Conservation (phyloP, 148 eudicot genomes). For the Heliamphora exappendiculata region DNA sequence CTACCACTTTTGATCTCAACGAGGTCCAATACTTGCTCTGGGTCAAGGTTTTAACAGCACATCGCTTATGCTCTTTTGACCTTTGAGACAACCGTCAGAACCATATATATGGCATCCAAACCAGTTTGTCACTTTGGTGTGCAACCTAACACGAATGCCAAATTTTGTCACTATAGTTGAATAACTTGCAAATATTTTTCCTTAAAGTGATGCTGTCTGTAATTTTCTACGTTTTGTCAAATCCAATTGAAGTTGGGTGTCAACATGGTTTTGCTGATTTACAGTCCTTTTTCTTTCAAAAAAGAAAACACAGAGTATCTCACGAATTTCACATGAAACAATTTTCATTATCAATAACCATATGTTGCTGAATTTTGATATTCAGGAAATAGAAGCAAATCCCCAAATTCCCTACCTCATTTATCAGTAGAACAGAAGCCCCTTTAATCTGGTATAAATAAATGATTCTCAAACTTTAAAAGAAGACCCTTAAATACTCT, state of each 20-base stretch:
- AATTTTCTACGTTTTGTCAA: neutral
- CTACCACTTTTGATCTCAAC: constrained; percentile 1
- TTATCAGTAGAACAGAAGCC: constrained; percentile 1
- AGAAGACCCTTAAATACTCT: neutral
- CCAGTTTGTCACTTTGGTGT: neutral
- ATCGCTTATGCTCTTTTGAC: neutral
- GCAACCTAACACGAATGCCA: neutral
- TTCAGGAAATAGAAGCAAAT: neutral
- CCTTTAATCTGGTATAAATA: neutral
- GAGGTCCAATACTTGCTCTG: neutral
- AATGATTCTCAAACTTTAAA: neutral
- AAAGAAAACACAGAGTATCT: neutral
- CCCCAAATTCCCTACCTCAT: neutral
- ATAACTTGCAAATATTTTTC: neutral
- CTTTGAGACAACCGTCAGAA: neutral
- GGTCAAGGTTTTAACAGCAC: neutral
- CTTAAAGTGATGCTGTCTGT: neutral
- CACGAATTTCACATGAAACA: neutral
- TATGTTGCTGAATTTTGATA: neutral
- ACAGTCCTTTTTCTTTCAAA: neutral
- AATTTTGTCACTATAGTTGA: neutral
- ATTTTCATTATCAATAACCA: neutral
- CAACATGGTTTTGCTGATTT: neutral
- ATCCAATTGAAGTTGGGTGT: constrained; percentile 1
- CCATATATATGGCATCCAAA: neutral